Base-by-base conservation (phyloP, 75 land plant species). In the Sequoia sempervirens region DNA sequence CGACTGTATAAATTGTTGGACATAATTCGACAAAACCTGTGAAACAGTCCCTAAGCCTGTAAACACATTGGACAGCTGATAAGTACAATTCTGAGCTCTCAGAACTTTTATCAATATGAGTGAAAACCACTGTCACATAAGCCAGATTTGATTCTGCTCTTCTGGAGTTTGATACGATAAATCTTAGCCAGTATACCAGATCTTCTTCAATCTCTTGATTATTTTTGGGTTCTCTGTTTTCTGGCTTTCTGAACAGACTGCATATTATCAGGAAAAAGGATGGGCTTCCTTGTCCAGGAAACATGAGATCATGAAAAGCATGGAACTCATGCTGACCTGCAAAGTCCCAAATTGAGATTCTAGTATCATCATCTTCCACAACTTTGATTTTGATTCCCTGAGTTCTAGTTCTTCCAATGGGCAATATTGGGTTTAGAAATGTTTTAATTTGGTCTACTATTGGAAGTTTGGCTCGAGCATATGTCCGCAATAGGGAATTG, bases 291-390 rank as follows among this genome's bases (percentile, higher is more conserved):
- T 85, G 84, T 9, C 92, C 96, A 13, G 97, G 97, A 50, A 95
- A 92, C 88, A 95, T 89, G 82, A 91, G 84, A 52, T 95, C 97
- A 86, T 94, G 97, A 28, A 95, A 86, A 30, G 94, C 87, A 81
- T 85, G 91, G 83, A 86, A 89, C 74, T 91, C 96, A 64, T 91
- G 89, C 83, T 94, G 93, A 1, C 94, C 93, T 26, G 87, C 89
- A 14, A 95, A 85, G 75, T 94, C 92, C 97, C 97, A 95, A 37
- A 95, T 86, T 61, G 96, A 92, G 40, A 95, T 92, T 81, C 88
- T 91, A 72, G 82, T 91, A 81, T 88, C 89, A 73, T 91, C 91
- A 78, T 95, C 94, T 69, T 86, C 89, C 13, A 92, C 72, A 3
- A 85, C 87, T 74, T 88, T 91, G 81, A 95, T 91, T 83, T 92